Evolutionary conservation across 805 yeast genomes (phyloP), one percentile per base, ranked within the genome.

Genomic region (Wickerhamiella domercqiae): DNA sequence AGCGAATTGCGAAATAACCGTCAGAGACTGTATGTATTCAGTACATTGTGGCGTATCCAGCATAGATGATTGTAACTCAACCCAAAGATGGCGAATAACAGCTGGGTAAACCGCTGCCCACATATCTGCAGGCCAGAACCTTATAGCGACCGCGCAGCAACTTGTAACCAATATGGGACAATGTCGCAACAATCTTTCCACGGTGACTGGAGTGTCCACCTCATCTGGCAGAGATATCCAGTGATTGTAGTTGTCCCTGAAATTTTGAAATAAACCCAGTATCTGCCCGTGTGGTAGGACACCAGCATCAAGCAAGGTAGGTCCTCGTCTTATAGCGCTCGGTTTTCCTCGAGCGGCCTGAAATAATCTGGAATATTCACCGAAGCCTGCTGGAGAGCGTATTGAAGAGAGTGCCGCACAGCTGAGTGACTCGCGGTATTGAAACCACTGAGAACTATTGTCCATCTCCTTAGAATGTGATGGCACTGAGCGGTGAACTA

Each of bases 161-260:
- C 74, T 65, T 1, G 82, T 75, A 13, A 79, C 55, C n/a, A 80
- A 59, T 28, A 80, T 57, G 1, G 86, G 73, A 16, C 80, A 73
- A 28, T 65, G 62, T 13, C 47, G 47, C 18, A 50, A 41, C 30
- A 78, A 62, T 24, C 67, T 54, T 4, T 61, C 65, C 7, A 77
- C 59, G 17, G 79, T 57, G 25, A 58, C 60, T 15, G 59, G 66
- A 0, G 75, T 64, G 3, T 73, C 51, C 25, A 68, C 50, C 11
- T 59, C 60, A 21, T 67, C 66, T 0, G 86, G 83, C 36, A 79
- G 71, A 38, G 79, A 71, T 3, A 78, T 73, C 93, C 93, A 80
- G 21, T 82, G 64, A 3, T 84, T 82, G 50, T 75, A 79, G 48
- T 77, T 66, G 35, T 73, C 70, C 31, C 78, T 60, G 51, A 79